Conservation (phyloP, 2,329 filamentous ascomycete species). For the Diplodia intermedia region DNA sequence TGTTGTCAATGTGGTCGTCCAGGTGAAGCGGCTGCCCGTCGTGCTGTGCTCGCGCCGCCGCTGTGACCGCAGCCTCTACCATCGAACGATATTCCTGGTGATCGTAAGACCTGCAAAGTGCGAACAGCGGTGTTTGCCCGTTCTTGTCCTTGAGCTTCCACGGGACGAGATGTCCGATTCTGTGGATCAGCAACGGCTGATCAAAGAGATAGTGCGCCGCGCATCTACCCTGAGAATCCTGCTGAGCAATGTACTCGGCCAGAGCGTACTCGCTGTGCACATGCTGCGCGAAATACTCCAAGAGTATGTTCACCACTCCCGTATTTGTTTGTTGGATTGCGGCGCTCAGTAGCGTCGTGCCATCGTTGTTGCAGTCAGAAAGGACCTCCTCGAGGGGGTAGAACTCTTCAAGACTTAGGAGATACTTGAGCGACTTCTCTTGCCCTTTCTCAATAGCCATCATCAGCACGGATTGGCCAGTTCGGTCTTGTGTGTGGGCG, state of each 20-base stretch:
- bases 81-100: constrained; percentile 85
- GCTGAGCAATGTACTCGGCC: constrained; percentile 71
- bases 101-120: constrained; percentile 93
- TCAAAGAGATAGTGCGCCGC: constrained; percentile 97
- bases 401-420: constrained; percentile 77
- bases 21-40: constrained; percentile 84
- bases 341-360: constrained; percentile 86
- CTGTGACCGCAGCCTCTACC: constrained; percentile 80
- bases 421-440: constrained; percentile 75
- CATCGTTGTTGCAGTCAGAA: constrained; percentile 86
- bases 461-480: constrained; percentile 80
- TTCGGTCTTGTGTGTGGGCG: constrained; percentile 70
- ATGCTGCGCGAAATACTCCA: constrained; percentile 70
- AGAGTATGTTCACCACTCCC: constrained; percentile 75
- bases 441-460: constrained; percentile 66
- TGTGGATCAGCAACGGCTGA: constrained; percentile 77
- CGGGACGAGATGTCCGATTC: constrained; percentile 78
- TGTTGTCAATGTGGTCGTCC: constrained; percentile 89
- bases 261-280: constrained; percentile 64
- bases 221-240: constrained; percentile 86
- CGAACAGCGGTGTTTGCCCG: constrained; percentile 96
- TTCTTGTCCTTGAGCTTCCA: constrained; percentile 95
- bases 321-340: constrained; percentile 84
- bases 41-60: constrained; percentile 75
- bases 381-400: constrained; percentile 76